Percentiles rank a stretch among this genome's conserved stretches.
Evolutionary conservation across 83 land plant genomes (phyloP).

Genomic region (Picea abies): DNA sequence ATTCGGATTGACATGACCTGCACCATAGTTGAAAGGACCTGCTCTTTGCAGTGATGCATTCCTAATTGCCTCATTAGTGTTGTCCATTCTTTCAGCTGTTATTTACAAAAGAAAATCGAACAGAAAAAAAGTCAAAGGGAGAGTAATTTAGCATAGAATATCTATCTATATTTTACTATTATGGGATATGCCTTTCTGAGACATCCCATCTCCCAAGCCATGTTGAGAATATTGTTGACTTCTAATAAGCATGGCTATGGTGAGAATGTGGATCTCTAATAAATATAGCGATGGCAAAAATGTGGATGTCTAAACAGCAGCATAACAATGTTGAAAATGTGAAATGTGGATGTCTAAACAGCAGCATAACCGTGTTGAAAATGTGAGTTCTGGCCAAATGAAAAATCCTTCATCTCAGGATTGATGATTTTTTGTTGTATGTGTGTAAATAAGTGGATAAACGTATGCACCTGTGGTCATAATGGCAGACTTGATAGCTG

Average conservation of each 20-base stretch:
- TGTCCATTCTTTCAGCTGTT: constrained; percentile 21
- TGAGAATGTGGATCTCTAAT: no score
- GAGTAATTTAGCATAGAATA: no score
- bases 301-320: no score
- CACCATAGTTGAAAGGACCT: constrained; percentile 38
- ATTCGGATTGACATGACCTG: constrained; percentile 42
- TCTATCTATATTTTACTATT: no score
- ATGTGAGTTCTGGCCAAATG: no score
- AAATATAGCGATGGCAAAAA: no score
- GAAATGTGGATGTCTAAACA: neutral
- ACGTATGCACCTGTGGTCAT: constrained; percentile 53
- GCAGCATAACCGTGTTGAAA: neutral
- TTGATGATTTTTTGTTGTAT: neutral
- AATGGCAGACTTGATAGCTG: constrained; percentile 66
- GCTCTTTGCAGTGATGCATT: constrained; percentile 21
- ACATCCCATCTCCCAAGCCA: no score
- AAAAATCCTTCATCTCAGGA: neutral
- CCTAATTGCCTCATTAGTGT: constrained; percentile 16
- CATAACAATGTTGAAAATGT: neutral
- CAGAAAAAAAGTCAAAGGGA: no score
- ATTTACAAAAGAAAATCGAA: neutral
- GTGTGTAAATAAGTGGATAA: neutral
- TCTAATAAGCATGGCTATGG: no score
- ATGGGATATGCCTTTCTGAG: no score
- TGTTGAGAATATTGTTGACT: no score